Evolutionary conservation across 345 rosid genomes (phyloP), one percentile per base, ranked within the genome.

Genomic region (Angophora floribunda): DNA sequence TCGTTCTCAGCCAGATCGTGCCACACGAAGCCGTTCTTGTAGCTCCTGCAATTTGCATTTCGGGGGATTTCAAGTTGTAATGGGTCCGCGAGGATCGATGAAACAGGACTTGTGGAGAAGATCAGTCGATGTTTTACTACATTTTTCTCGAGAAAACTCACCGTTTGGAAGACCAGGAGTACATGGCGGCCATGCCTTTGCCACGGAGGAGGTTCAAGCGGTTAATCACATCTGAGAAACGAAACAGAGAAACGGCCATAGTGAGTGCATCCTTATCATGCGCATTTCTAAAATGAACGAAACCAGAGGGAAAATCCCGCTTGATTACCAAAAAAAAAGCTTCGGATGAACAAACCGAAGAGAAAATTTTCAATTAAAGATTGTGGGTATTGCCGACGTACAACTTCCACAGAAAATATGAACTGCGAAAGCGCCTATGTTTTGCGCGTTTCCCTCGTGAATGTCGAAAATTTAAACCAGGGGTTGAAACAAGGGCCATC

Each of bases 131-230:
- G 84, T 41, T 41, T 49, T 22, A 19, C 84, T 10, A 28, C 84
- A 75, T 11, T 75, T 75, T 75, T 75, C 84, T 75, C 15, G 49
- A 75, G 28, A 41, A 75, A 75, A 75, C 86, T 90, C 91, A 96
- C 99, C 99, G 80, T 97, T 97, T 97, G 7, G 97, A 94, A 32
- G 99, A 97, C 99, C 99, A 97, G 21, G 99, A 96, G 91, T 97
- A 97, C 92, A 94, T 93, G 87, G 88, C 89, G 6, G 99, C 99
- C 96, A 97, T 96, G 93, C 95, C 97, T 89, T 95, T 92, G 82
- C 99, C 99, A 87, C 99, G 94, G 26, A 97, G 96, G 36, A 94
- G 89, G 91, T 96, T 95, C 89, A 97, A 90, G 75, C 98, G 97
- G 87, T 91, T 90, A 89, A 95, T 95, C 49, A 97, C 99, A 91